Percentiles rank a stretch among this genome's conserved stretches.
Evolutionary conservation across 148 eudicot genomes (phyloP).

Genomic region (Beta vulgaris): DNA sequence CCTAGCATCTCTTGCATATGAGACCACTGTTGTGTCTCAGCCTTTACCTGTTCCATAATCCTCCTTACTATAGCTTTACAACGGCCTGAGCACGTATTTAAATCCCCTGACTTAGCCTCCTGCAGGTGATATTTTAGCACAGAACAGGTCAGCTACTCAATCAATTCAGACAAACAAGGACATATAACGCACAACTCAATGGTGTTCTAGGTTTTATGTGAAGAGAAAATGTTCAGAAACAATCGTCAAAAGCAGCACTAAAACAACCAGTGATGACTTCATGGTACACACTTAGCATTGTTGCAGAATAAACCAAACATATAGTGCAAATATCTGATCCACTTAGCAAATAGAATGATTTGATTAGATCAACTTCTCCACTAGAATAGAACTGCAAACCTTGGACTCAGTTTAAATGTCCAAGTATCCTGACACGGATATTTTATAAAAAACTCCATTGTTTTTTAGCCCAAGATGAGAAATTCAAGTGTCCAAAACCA

Average conservation of each 20-base stretch:
- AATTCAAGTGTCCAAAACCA: too few species aligned
- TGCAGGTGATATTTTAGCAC: slow-evolving; percentile 20
- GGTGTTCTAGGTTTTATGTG: too few species aligned
- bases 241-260: background rate
- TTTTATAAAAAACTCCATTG: too few species aligned
- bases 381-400: too few species aligned
- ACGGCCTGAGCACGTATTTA: slow-evolving; percentile 51
- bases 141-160: background rate
- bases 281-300: background rate
- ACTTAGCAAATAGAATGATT: background rate
- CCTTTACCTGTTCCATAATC: slow-evolving; percentile 88
- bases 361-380: background rate
- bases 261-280: background rate
- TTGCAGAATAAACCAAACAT: background rate
- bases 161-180: background rate
- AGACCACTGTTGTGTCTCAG: slow-evolving; percentile 94
- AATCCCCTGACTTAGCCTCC: slow-evolving; percentile 44
- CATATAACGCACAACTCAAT: background rate
- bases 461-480: too few species aligned
- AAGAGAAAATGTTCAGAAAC: background rate
- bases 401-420: too few species aligned
- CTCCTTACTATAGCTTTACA: slow-evolving; percentile 72
- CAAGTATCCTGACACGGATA: too few species aligned
- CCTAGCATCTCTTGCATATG: slow-evolving; percentile 96
- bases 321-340: background rate